Conservation (phyloP, 169 alveolate species). For the Plasmodium gallinaceum region DNA sequence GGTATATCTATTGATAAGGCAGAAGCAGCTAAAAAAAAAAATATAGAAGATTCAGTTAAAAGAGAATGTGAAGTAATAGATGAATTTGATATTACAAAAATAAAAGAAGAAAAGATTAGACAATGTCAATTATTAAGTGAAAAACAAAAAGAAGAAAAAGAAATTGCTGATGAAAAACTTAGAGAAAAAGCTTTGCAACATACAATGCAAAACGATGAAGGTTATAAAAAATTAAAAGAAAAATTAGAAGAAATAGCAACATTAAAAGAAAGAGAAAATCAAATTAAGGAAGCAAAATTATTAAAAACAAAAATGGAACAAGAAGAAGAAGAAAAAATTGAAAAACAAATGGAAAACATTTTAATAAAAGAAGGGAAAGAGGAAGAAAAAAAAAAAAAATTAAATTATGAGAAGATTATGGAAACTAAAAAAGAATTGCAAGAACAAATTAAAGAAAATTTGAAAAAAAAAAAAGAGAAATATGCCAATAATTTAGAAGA, state of each 20-base stretch:
- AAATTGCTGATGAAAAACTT: conserved; percentile 20
- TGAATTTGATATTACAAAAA: conserved; percentile 49
- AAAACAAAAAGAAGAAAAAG: conserved; percentile 67
- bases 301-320: conserved; percentile 20
- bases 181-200: conserved; percentile 67
- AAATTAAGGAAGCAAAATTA: conserved; percentile 56
- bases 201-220: conserved; percentile 68
- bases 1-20: conserved; percentile 54
- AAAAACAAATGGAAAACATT: conserved; percentile 40
- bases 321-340: conserved; percentile 38
- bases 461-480: conserved; percentile 53
- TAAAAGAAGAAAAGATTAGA: conserved; percentile 35
- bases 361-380: conserved; percentile 48
- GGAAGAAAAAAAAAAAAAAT: conserved; percentile 37
- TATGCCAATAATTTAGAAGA: conserved; percentile 28
- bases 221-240: conserved; percentile 52
- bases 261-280: conserved; percentile 61
- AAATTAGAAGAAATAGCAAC: conserved; percentile 64
- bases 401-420: conserved; percentile 47
- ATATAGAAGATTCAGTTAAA: conserved; percentile 9
- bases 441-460: conserved; percentile 58
- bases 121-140: conserved; percentile 48
- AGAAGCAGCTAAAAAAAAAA: conserved; percentile 51
- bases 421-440: conserved; percentile 71
- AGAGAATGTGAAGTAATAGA: conserved; percentile 20